These are phyloP conservation scores for Umbelopsis sp. DNA, from an alignment of 192 early-diverging fungal species.

Conservation along the genomic window DNA sequence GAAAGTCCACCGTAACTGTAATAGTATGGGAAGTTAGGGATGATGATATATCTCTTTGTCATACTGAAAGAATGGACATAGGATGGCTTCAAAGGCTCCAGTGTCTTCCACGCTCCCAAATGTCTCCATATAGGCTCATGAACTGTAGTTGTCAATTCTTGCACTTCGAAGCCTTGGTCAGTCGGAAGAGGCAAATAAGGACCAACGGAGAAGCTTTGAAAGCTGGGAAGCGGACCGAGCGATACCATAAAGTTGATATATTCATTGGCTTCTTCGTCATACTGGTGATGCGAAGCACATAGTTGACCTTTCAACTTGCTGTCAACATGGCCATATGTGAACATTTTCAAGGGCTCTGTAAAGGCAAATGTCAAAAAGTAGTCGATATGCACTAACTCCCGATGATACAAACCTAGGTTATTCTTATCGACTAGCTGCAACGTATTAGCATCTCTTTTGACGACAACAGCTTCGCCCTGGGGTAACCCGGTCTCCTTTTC, in stretches of 20 bases:
- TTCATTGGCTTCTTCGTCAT: conserved; percentile 38
- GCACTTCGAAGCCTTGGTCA: not conserved
- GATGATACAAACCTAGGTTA: conserved; percentile 28
- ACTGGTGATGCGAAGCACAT: conserved; percentile 45
- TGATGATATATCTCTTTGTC: conserved; percentile 49
- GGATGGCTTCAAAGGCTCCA: conserved; percentile 34
- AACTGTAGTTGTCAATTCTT: conserved; percentile 11
- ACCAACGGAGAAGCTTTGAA: conserved; percentile 30
- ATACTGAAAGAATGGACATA: conserved; percentile 55
- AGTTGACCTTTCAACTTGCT: conserved; percentile 33
- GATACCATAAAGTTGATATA: conserved; percentile 44
- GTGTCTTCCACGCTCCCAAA: conserved; percentile 32
- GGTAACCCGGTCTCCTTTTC: conserved; percentile 31
- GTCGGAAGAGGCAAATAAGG: conserved; percentile 22
- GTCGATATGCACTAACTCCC: not conserved
- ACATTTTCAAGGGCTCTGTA: conserved; percentile 40
- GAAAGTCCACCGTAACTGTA: conserved; percentile 43
- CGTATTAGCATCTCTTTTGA: conserved; percentile 44
- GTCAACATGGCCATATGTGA: conserved; percentile 40
- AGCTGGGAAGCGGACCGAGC: conserved; percentile 30
- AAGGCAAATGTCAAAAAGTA: not conserved
- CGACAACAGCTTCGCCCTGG: conserved; percentile 33
- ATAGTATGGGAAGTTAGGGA: conserved; percentile 51
- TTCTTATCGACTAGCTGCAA: conserved; percentile 36
- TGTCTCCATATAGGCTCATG: conserved; percentile 37